phyloP scores from a whole-genome alignment of 2,329 filamentous ascomycete genomes.

The Paraphaeosphaeria sporulosa region DNA sequence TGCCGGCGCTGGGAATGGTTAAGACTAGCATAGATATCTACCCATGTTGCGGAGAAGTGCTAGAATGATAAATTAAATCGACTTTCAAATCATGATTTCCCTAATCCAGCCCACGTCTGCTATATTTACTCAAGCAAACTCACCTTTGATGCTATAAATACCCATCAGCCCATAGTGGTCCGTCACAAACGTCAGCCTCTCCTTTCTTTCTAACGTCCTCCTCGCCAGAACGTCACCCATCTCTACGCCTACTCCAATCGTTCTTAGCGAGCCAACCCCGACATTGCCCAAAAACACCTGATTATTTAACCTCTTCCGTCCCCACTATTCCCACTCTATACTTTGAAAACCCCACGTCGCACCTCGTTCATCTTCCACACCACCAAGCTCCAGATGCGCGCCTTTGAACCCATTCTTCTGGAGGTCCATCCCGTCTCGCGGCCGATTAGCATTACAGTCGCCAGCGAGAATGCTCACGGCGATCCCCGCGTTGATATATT shows the following conservation, averaged over 20 bases:
- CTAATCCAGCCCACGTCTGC: neutral
- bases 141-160: conserved; percentile 15
- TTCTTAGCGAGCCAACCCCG: conserved; percentile 48
- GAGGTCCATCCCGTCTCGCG: conserved; percentile 58
- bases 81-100: neutral
- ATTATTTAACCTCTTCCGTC: conserved; percentile 62
- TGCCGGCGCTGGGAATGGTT: conserved; percentile 12
- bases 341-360: conserved; percentile 66
- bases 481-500: conserved; percentile 36
- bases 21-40: conserved; percentile 15
- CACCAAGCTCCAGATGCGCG: conserved; percentile 61
- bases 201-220: conserved; percentile 12
- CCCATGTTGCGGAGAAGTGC: neutral
- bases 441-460: conserved; percentile 65
- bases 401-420: conserved; percentile 59
- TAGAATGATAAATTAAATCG: neutral
- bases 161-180: conserved; percentile 57
- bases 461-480: conserved; percentile 58
- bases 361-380: conserved; percentile 58
- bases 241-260: conserved; percentile 57
- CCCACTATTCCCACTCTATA: conserved; percentile 50
- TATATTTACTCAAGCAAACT: neutral
- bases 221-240: conserved; percentile 41
- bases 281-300: conserved; percentile 56
- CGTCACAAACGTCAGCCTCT: conserved; percentile 52